Conservation (phyloP, 169 alveolate genomes). For the Cryptosporidium canis region DNA sequence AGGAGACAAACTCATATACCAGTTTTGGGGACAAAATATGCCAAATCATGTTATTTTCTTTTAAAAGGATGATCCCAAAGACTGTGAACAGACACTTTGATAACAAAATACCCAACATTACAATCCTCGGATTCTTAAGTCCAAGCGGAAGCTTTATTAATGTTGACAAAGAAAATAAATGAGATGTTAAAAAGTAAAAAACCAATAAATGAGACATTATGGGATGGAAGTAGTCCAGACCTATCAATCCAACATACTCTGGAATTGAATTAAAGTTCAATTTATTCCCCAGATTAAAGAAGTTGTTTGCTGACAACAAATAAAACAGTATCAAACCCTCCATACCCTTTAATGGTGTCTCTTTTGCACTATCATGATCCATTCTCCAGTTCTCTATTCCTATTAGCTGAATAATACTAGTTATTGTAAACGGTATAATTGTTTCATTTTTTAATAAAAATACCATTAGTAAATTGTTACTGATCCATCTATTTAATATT, state of each 20-base stretch:
- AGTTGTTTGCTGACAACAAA: constrained; percentile 1
- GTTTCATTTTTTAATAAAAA: constrained; percentile 4
- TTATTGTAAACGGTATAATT: neutral
- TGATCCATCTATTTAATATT: constrained; percentile 27
- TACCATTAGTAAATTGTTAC: neutral
- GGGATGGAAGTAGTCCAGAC: neutral
- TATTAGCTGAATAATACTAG: constrained; percentile 29
- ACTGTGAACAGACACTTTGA: neutral
- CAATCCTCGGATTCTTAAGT: neutral
- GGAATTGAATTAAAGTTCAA: constrained; percentile 24
- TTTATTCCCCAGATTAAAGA: constrained; percentile 46
- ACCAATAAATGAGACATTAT: neutral
- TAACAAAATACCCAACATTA: constrained; percentile 2
- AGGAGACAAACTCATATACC: constrained; percentile 13
- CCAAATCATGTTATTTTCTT: constrained; percentile 33
- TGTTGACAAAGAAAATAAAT: neutral
- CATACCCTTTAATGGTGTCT: neutral
- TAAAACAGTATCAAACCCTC: neutral
- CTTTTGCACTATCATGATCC: neutral
- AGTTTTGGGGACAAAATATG: constrained; percentile 34
- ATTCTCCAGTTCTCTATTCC: constrained; percentile 2
- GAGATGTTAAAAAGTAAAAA: constrained; percentile 30
- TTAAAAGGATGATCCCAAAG: constrained; percentile 20
- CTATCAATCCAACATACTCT: constrained; percentile 51
- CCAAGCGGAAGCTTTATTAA: neutral